phyloP scores from a whole-genome alignment of 352 stramenopile genomes.

The Saprolegnia diclina region DNA sequence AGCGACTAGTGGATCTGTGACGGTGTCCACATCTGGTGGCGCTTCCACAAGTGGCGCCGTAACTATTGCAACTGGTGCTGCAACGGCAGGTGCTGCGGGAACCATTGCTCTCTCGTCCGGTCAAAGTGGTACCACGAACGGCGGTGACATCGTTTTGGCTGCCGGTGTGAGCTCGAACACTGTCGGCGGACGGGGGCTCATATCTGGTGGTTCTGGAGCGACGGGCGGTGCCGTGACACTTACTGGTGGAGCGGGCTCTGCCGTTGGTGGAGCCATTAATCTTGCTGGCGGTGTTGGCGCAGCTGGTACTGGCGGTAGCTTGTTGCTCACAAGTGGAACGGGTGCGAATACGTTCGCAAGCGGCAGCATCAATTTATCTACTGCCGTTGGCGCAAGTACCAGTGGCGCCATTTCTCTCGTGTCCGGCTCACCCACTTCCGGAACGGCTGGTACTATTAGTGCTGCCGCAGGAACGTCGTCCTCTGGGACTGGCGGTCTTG shows the following conservation, averaged over 20 bases:
- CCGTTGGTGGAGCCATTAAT: constrained; percentile 33
- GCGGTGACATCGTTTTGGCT: constrained; percentile 43
- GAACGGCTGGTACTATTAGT: constrained; percentile 6
- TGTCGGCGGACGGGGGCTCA: neutral
- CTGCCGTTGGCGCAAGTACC: constrained; percentile 18
- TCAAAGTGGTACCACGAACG: constrained; percentile 36
- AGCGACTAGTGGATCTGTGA: constrained; percentile 6
- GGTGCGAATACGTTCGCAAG: constrained; percentile 6
- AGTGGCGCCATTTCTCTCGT: constrained; percentile 16
- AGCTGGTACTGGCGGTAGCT: constrained; percentile 44
- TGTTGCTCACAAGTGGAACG: constrained; percentile 14
- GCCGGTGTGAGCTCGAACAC: constrained; percentile 49
- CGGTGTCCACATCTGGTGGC: constrained; percentile 5
- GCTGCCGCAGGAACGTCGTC: constrained; percentile 14
- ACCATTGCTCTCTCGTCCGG: constrained; percentile 6
- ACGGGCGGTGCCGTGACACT: constrained; percentile 8
- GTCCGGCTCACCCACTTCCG: constrained; percentile 15
- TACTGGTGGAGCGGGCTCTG: constrained; percentile 24
- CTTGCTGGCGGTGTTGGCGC: constrained; percentile 6
- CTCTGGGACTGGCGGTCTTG: constrained; percentile 6
- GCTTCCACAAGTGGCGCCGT: constrained; percentile 7
- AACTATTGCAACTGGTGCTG: constrained; percentile 6
- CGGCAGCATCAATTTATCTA: constrained; percentile 12
- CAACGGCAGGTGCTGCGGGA: constrained; percentile 10
- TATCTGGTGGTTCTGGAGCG: constrained; percentile 9